Conservation (phyloP, 2,329 filamentous ascomycete genomes). For the Elsinoe ampelina region DNA sequence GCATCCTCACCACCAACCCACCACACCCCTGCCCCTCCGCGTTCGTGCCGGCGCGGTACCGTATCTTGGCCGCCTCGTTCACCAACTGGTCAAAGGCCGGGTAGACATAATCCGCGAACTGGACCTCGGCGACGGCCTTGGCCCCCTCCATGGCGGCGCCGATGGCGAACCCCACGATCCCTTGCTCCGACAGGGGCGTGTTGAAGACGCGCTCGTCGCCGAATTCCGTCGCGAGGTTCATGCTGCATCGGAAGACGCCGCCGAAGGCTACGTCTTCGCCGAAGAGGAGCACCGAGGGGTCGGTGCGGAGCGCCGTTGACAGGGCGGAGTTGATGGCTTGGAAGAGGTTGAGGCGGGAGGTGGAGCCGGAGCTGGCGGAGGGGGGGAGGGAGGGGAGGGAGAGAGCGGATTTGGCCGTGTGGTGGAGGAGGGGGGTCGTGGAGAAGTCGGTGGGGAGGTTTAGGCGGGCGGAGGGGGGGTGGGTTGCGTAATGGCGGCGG, state of each 20-base stretch:
- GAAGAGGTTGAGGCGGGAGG: slow-evolving; percentile 86
- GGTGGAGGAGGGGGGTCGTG: slow-evolving; percentile 69
- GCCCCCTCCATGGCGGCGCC: slow-evolving; percentile 84
- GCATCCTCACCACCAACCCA: slow-evolving; percentile 81
- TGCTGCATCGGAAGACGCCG: slow-evolving; percentile 89
- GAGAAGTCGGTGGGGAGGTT: slow-evolving; percentile 85
- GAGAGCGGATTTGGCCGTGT: slow-evolving; percentile 64
- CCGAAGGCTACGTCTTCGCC: slow-evolving; percentile 97
- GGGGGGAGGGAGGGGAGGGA: slow-evolving; percentile 59
- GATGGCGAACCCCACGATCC: slow-evolving; percentile 87
- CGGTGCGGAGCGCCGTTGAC: slow-evolving; percentile 67
- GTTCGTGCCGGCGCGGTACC: slow-evolving; percentile 60
- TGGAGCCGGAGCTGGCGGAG: slow-evolving; percentile 37
- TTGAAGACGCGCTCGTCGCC: slow-evolving; percentile 90
- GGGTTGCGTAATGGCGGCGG: slow-evolving; percentile 38
- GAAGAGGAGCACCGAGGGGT: slow-evolving; percentile 82
- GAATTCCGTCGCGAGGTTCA: slow-evolving; percentile 80
- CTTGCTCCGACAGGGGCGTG: slow-evolving; percentile 87
- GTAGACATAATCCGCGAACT: slow-evolving; percentile 91
- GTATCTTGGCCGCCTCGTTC: slow-evolving; percentile 82
- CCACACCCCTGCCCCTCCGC: slow-evolving; percentile 43
- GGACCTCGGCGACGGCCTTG: slow-evolving; percentile 87
- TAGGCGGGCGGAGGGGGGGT: slow-evolving; percentile 48
- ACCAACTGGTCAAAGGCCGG: slow-evolving; percentile 91
- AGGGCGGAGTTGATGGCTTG: slow-evolving; percentile 89